These are phyloP conservation scores for Geranium rotundifolium DNA, from an alignment of 345 rosid species.

Conservation along the genomic window DNA sequence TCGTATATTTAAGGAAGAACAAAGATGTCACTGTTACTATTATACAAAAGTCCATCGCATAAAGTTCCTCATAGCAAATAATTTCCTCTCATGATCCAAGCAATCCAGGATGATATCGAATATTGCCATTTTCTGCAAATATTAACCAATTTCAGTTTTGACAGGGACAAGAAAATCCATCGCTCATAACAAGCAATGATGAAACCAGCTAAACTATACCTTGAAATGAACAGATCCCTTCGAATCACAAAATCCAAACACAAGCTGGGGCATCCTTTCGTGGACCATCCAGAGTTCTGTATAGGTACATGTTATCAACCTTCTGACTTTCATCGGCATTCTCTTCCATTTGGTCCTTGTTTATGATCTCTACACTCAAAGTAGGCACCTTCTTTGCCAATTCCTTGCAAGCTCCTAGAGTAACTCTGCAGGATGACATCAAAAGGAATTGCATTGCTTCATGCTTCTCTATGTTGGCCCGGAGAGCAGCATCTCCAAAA, in stretches of 20 bases:
- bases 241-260: slow-evolving; percentile 54
- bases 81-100: not conserved
- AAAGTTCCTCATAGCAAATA: no score
- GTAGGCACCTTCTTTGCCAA: slow-evolving; percentile 58
- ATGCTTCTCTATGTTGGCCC: slow-evolving; percentile 68
- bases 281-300: slow-evolving; percentile 64
- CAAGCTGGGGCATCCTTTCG: slow-evolving; percentile 69
- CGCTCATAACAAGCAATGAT: not conserved
- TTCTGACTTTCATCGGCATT: slow-evolving; percentile 27
- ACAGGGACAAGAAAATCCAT: no score
- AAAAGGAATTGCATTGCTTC: slow-evolving; percentile 99
- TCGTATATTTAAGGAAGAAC: not conserved
- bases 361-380: slow-evolving; percentile 81
- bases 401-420: slow-evolving; percentile 81
- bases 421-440: slow-evolving; percentile 96
- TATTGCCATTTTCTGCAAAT: not conserved
- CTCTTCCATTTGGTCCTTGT: slow-evolving; percentile 40
- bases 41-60: no score
- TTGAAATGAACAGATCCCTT: not conserved
- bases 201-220: not conserved
- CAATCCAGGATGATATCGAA: not conserved
- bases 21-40: not conserved
- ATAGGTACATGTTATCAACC: slow-evolving; percentile 75
- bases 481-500: slow-evolving; percentile 74
- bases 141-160: no score